Percentiles rank a stretch among this genome's conserved stretches.
Conservation (phyloP, 257 asterid species). For the Fraxinus anomala region DNA sequence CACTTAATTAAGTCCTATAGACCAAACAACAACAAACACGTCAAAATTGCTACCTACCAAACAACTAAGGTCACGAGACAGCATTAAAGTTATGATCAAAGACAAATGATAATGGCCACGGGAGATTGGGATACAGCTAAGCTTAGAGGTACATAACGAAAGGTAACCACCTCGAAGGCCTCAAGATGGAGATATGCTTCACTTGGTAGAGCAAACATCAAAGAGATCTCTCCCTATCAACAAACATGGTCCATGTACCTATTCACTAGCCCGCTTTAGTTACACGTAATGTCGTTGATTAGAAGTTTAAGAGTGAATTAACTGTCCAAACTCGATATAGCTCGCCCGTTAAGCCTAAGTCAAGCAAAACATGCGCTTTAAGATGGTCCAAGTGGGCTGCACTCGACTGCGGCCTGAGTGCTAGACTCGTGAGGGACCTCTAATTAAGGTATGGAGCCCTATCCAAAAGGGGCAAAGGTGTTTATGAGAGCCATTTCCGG, state of each 20-base stretch:
- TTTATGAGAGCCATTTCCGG: neutral
- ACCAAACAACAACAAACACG: no score
- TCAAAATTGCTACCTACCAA: no score
- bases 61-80: no score
- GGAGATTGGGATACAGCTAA: conserved; percentile 29
- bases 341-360: neutral
- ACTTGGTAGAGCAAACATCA: conserved; percentile 40
- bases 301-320: neutral
- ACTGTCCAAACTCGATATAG: neutral
- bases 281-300: no score
- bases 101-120: neutral
- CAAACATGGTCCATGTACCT: no score
- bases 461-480: no score
- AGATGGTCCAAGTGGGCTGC: no score
- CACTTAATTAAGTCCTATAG: no score
- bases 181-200: conserved; percentile 37
- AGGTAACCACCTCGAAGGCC: conserved; percentile 15
- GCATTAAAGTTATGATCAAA: neutral
- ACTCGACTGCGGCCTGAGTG: no score
- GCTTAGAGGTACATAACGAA: neutral
- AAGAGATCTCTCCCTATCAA: neutral
- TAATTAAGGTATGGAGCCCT: neutral
- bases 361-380: no score
- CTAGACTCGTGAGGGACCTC: no score
- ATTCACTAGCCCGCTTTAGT: no score